Conservation (phyloP, 2,329 filamentous ascomycete genomes). For the Aspergillus tubingensis region DNA sequence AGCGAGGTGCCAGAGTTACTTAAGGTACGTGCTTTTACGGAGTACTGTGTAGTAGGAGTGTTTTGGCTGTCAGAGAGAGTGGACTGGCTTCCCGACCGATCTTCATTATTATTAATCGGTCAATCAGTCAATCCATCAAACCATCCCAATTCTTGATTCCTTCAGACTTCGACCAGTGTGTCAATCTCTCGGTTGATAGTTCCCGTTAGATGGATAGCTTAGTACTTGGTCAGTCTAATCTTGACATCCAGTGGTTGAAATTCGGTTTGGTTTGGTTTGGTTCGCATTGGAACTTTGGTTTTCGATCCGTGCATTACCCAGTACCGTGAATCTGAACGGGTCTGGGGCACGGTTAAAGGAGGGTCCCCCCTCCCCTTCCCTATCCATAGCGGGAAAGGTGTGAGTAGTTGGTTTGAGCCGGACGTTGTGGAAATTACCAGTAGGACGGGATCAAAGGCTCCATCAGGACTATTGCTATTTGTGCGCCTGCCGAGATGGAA, state of each 20-base stretch:
- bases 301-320: slow-evolving; percentile 4
- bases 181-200: background rate
- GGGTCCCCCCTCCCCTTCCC: background rate
- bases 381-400: background rate
- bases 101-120: background rate
- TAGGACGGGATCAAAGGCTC: background rate
- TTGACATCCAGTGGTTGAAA: background rate
- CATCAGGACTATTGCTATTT: background rate
- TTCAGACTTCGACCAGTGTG: too few species aligned
- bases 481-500: background rate
- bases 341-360: slow-evolving; percentile 2
- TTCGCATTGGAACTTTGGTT: background rate
- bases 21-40: too few species aligned
- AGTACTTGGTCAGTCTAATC: too few species aligned
- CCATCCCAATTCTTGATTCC: background rate
- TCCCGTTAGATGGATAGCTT: background rate
- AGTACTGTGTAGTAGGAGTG: too few species aligned
- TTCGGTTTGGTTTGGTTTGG: background rate
- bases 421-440: background rate
- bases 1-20: background rate
- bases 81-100: background rate
- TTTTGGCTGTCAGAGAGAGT: too few species aligned
- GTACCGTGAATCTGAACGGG: slow-evolving; percentile 10
- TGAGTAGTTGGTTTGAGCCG: background rate
- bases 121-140: background rate